Evolutionary conservation across 2,329 filamentous ascomycete species (phyloP).

Genomic region (Beauveria asiatica): DNA sequence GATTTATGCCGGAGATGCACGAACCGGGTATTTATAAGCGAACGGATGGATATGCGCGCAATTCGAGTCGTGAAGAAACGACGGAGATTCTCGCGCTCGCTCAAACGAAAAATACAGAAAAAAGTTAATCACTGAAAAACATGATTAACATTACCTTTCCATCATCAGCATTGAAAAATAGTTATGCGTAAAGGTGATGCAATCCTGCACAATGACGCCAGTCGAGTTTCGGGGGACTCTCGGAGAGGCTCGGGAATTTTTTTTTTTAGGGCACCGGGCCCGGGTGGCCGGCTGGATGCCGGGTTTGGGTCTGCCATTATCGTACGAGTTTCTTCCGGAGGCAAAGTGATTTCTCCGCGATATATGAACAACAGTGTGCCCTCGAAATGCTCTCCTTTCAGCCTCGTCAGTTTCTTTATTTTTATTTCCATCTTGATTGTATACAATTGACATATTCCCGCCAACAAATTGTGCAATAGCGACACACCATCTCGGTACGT

Average conservation of each 20-base stretch:
- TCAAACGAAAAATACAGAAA: background rate
- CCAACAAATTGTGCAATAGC: too few species aligned
- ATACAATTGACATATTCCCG: background rate
- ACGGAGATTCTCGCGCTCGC: background rate
- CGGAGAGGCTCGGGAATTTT: slow-evolving; percentile 5
- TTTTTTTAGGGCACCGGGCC: background rate
- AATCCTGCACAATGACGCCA: background rate
- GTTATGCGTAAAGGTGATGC: background rate
- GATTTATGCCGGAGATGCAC: too few species aligned
- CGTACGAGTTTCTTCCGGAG: slow-evolving; percentile 10
- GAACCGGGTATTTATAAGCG: too few species aligned
- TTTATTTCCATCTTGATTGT: background rate
- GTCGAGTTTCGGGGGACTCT: background rate
- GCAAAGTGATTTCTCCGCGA: background rate
- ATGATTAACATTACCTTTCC: background rate
- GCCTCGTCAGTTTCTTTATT: background rate
- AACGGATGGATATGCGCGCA: too few species aligned
- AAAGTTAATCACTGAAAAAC: background rate
- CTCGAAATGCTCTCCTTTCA: too few species aligned
- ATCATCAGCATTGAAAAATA: background rate
- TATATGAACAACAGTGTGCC: slow-evolving; percentile 1
- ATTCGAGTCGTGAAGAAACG: background rate
- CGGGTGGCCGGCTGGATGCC: background rate
- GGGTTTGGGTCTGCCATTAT: background rate
- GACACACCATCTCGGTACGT: background rate